Percentiles rank a stretch among this genome's conserved stretches.
Evolutionary conservation across 1,139 yeast species (phyloP).

Genomic region (Kodamaea ohmeri): DNA sequence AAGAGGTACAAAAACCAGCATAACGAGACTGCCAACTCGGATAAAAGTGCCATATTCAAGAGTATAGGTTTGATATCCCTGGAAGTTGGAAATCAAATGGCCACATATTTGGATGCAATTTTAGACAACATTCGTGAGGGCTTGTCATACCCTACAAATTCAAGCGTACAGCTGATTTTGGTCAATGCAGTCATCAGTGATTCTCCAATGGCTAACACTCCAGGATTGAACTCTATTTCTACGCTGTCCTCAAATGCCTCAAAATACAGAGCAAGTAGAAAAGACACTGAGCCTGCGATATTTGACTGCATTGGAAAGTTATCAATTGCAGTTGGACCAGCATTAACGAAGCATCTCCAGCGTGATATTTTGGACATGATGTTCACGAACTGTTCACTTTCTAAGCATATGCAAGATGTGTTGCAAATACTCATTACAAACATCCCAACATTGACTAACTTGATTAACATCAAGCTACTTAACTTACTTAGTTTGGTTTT

Average conservation of each 20-base stretch:
- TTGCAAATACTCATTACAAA: conserved; percentile 63
- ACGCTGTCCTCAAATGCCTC: conserved; percentile 39
- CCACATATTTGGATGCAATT: conserved; percentile 84
- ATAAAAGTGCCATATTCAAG: conserved; percentile 72
- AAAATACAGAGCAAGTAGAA: conserved; percentile 58
- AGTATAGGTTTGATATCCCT: conserved; percentile 84
- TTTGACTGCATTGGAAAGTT: conserved; percentile 87
- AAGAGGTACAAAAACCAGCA: conserved; percentile 58
- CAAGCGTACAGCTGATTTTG: conserved; percentile 42
- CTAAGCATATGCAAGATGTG: conserved; percentile 76
- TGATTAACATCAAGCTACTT: conserved; percentile 68
- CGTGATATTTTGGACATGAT: conserved; percentile 77
- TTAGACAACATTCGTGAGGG: conserved; percentile 83
- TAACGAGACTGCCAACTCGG: conserved; percentile 45
- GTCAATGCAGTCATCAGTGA: conserved; percentile 40
- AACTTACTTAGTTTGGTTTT: conserved; percentile 74
- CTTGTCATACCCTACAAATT: conserved; percentile 46
- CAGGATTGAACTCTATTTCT: conserved; percentile 17
- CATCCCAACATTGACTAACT: conserved; percentile 76
- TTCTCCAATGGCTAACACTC: conserved; percentile 14
- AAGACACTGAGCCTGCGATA: conserved; percentile 81
- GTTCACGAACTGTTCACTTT: conserved; percentile 74
- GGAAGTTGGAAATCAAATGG: conserved; percentile 83
- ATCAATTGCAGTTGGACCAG: conserved; percentile 92
- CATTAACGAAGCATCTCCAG: conserved; percentile 83